Conservation (phyloP, 768 basidiomycete species). For the Pulveroboletus sp. region DNA sequence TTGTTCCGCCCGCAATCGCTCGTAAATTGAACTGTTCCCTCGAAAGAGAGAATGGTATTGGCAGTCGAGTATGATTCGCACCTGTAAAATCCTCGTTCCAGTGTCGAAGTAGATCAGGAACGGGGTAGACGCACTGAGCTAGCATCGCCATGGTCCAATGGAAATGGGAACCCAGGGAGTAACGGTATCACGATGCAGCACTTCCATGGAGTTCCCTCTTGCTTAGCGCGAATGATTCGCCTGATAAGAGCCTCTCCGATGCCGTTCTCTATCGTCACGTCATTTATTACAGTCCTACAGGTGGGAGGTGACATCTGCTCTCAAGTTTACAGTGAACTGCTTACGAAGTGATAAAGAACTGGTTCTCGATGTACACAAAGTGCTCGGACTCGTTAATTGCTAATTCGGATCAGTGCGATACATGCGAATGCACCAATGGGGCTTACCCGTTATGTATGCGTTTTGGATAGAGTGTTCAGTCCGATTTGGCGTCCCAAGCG, state of each 20-base stretch:
- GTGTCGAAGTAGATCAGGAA: neutral
- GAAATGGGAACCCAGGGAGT: conserved; percentile 89
- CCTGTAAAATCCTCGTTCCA: conserved; percentile 38
- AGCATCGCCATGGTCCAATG: conserved; percentile 90
- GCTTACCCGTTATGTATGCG: conserved; percentile 82
- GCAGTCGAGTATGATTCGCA: conserved; percentile 93
- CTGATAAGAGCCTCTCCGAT: conserved; percentile 93
- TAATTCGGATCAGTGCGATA: conserved; percentile 27
- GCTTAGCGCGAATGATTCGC: conserved; percentile 85
- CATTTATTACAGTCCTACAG: conserved; percentile 78
- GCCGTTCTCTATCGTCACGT: conserved; percentile 83
- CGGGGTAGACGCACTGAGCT: conserved; percentile 61
- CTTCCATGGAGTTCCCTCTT: conserved; percentile 78
- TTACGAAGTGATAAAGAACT: conserved; percentile 88
- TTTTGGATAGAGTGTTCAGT: conserved; percentile 93
- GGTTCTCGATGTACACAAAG: conserved; percentile 97
- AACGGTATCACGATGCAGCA: conserved; percentile 91
- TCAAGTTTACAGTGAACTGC: conserved; percentile 21
- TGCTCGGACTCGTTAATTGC: conserved; percentile 93
- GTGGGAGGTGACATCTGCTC: neutral
- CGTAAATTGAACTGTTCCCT: conserved; percentile 90
- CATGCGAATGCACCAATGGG: neutral
- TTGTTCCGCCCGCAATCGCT: conserved; percentile 75
- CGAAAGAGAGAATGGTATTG: conserved; percentile 87
- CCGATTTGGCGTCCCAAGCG: conserved; percentile 80